Conservation (phyloP, 345 rosid species). For the Trapa incisa region DNA sequence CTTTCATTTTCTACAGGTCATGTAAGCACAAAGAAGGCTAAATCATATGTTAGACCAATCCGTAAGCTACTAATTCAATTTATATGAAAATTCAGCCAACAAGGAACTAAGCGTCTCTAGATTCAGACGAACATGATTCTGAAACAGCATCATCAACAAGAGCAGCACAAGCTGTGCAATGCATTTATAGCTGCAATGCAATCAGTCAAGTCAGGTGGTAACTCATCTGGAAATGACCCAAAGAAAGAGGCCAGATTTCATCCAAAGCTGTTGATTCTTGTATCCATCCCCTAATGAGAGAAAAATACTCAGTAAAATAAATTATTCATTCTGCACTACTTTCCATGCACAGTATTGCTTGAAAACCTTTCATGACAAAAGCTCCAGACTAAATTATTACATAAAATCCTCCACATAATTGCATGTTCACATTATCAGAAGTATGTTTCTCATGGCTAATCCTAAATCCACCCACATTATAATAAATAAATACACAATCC, state of each 20-base stretch:
- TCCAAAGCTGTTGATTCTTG: background rate
- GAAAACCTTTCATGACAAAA: background rate
- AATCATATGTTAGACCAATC: background rate
- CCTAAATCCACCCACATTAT: background rate
- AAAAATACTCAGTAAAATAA: background rate
- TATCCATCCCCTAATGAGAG: constrained; percentile 32
- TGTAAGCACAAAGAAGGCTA: constrained; percentile 3
- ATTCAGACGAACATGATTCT: background rate
- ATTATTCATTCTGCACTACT: background rate
- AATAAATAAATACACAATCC: background rate
- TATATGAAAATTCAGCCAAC: background rate
- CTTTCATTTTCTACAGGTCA: constrained; percentile 59
- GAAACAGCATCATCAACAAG: constrained; percentile 85
- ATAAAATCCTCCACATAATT: background rate
- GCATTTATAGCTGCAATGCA: constrained; percentile 89
- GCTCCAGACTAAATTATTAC: background rate
- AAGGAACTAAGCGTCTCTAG: background rate
- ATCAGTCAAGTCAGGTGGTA: constrained; percentile 30
- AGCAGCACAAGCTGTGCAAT: constrained; percentile 50
- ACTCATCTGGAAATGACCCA: background rate
- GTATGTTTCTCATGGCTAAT: no score
- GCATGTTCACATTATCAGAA: no score
- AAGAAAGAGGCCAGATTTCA: background rate
- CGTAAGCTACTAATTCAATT: background rate
- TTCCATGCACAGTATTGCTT: background rate